These are phyloP conservation scores for Nelumbo lutea DNA, from an alignment of 164 flowering plant species.

Conservation along the genomic window DNA sequence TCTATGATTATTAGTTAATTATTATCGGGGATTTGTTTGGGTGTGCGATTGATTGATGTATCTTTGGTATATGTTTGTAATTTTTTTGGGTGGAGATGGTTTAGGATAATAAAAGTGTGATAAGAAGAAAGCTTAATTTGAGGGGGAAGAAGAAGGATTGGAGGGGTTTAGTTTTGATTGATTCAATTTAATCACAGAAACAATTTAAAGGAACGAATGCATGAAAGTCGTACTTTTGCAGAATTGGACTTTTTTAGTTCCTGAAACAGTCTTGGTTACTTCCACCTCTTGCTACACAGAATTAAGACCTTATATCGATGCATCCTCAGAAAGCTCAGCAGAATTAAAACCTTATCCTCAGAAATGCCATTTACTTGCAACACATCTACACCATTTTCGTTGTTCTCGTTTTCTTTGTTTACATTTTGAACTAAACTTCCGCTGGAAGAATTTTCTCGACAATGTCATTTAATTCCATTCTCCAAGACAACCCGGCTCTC, in stretches of 20 bases:
- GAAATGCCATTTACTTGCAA: slow-evolving; percentile 9
- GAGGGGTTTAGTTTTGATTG: no score
- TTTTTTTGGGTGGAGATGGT: no score
- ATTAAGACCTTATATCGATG: slow-evolving; percentile 13
- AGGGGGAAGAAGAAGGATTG: no score
- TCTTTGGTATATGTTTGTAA: no score
- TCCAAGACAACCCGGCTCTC: slow-evolving; percentile 32
- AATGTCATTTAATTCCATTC: slow-evolving; percentile 18
- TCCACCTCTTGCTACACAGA: slow-evolving; percentile 12
- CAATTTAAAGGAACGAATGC: neutral
- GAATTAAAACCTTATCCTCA: no score
- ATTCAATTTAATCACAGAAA: neutral
- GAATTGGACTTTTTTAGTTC: slow-evolving; percentile 29
- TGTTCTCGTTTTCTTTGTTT: slow-evolving; percentile 26
- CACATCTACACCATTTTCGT: slow-evolving; percentile 16
- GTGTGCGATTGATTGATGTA: no score
- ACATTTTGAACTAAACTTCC: slow-evolving; percentile 24
- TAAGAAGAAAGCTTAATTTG: no score
- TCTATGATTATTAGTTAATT: no score
- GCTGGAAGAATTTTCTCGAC: slow-evolving; percentile 11
- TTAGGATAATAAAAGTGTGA: no score
- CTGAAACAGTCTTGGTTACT: slow-evolving; percentile 16
- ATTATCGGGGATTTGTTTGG: no score
- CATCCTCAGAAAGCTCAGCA: slow-evolving; percentile 12
- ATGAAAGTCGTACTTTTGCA: slow-evolving; percentile 35